Base-by-base conservation (phyloP, 352 stramenopile species). In the Hyaloperonospora arabidopsidis region DNA sequence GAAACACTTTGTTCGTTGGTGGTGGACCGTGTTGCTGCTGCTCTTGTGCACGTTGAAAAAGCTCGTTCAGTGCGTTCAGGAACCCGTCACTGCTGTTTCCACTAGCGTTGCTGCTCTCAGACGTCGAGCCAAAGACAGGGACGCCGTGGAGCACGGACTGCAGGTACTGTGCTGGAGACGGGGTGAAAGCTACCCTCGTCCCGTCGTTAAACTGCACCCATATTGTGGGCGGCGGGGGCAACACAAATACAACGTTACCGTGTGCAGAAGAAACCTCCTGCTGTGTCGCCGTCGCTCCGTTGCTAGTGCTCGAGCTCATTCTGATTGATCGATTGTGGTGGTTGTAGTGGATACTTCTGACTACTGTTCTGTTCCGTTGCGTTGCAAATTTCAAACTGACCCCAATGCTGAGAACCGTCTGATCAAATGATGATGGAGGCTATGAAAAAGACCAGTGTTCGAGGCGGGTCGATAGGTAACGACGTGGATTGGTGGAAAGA, bases 161-260 rank as follows among this genome's bases (percentile, higher is more conserved):
- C 40, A 76, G 45, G 29, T 81, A 61, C 13, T 44, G 59, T 21
- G 59, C 46, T 1, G 73, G 73, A 10, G 75, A 67, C 45, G 78
- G 75, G 19, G 65, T 75, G 54, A 85, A 69, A 14, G 58, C 61
- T 45, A 88, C 19, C 29, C 73, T 73, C 44, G 70, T 54, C 18
- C 79, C 76, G 47, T 86, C 64, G 28, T 68, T 62, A 34, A 89
- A 77, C 49, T 87, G 74, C 45, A 89, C 52, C 49, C 59, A 80
- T 47, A 85, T 44, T 0, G 79, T 87, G 49, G 83, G 71, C 25
- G 79, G 76, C 32, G 77, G 72, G 18, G 73, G 75, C 10, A 87
- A 53, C 49, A 85, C 59, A 62, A 86, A 86, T 41, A 79, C 34
- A 49, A 79, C 64, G 49, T 56, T 57, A 41, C 40, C 36, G 32